A percentile compares a stretch with the other conserved stretches of the same genome.
phyloP scores from a whole-genome alignment of 2,329 filamentous ascomycete genomes.

The Diplodia scrobiculata region DNA sequence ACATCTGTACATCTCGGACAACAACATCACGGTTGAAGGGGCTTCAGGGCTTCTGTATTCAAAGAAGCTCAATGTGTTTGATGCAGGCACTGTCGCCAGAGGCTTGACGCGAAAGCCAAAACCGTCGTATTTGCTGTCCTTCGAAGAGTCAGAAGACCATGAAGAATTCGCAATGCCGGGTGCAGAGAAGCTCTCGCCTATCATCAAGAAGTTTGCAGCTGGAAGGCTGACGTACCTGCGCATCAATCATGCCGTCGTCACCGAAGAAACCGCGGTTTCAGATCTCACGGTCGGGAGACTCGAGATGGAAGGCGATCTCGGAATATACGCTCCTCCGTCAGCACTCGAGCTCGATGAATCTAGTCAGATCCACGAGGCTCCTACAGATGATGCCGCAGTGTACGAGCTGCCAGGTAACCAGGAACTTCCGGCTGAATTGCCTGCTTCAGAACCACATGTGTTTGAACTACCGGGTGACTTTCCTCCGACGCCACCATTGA shows the following conservation, averaged over 20 bases:
- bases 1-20: slow-evolving; percentile 61
- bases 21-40: slow-evolving; percentile 59
- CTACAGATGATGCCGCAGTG: slow-evolving; percentile 36
- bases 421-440: neutral
- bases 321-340: slow-evolving; percentile 32
- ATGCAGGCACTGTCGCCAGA: slow-evolving; percentile 55
- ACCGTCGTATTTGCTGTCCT: slow-evolving; percentile 27
- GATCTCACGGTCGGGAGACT: slow-evolving; percentile 27
- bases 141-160: slow-evolving; percentile 10
- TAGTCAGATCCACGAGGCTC: slow-evolving; percentile 40
- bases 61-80: slow-evolving; percentile 57
- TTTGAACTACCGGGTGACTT: slow-evolving; percentile 22
- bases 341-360: slow-evolving; percentile 38
- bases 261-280: slow-evolving; percentile 45
- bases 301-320: slow-evolving; percentile 37
- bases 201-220: slow-evolving; percentile 52
- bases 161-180: slow-evolving; percentile 48
- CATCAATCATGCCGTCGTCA: slow-evolving; percentile 59
- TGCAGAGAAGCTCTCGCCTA: slow-evolving; percentile 58
- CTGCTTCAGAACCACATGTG: neutral
- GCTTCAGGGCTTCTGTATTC: slow-evolving; percentile 57
- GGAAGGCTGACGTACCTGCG: slow-evolving; percentile 57
- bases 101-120: slow-evolving; percentile 32
- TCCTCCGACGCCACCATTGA: neutral
- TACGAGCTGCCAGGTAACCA: slow-evolving; percentile 48